Base-by-base conservation (phyloP, 352 stramenopile species). In the Pythium scleroteichum region DNA sequence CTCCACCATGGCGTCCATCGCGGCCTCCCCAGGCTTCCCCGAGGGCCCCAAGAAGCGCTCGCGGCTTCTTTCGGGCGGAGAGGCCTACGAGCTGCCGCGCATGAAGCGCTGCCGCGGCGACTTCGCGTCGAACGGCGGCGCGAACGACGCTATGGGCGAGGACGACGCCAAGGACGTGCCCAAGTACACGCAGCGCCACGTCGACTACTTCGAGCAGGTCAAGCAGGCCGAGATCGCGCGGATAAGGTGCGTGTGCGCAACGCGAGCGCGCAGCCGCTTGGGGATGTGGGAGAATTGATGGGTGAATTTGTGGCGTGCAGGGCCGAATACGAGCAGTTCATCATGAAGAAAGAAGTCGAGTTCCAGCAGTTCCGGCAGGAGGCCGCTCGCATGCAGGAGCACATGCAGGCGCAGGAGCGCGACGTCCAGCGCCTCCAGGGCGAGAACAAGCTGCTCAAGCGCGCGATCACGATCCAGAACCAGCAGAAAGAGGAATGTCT, bases 371-470 rank as follows among this genome's bases (percentile, higher is more conserved):
- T 82, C 19, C 73, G 73, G 9, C 73, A 79, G 16, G 84, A 95
- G 64, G 38, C 87, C 14, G 53, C 69, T 26, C 77, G 75, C 27
- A 70, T 75, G 45, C 73, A 78, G 26, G 67, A 87, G 52, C 70
- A 71, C 2, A 44, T 62, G 24, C 58, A 72, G 6, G 38, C 46
- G 9, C 78, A 89, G 61, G 75, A 79, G n/a, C 75, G 72, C 38
- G 84, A 93, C 2, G 9, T 72, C 17, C 76, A 85, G 57, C 75
- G 85, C 24, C 68, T 94, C n/a, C 67, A 85, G 47, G 67, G 72
- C n/a, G 86, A 95, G 63, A 95, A 93, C 73, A 85, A 83, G 68
- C 66, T 95, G 47, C 70, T 95, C 24, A 92, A 93, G 65, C 84
- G 86, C 35, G 86, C 86, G 20, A 85, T 95, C 53, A 79, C 70